Percentiles rank a stretch among this genome's conserved stretches.
Conservation (phyloP, 352 stramenopile genomes). For the Pythium insidiosum region DNA sequence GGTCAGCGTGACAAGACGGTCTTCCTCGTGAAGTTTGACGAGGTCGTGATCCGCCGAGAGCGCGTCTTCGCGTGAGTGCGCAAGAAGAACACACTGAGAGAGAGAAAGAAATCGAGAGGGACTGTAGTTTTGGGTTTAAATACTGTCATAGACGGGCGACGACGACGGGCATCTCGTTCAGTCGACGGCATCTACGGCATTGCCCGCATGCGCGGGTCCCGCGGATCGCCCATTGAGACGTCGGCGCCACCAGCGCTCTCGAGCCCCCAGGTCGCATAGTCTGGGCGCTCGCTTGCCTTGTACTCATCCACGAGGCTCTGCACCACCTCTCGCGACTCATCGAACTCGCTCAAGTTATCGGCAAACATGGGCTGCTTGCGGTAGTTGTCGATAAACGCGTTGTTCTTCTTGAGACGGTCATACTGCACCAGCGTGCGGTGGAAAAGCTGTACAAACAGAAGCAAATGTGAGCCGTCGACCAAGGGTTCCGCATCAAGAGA, state of each 20-base stretch:
- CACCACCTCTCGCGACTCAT: slow-evolving; percentile 76
- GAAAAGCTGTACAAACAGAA: slow-evolving; percentile 41
- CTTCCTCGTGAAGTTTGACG: slow-evolving; percentile 84
- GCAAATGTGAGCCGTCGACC: too few relatives aligned
- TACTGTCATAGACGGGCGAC: too few relatives aligned
- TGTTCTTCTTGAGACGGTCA: slow-evolving; percentile 95
- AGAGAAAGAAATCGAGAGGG: too few relatives aligned
- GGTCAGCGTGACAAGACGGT: slow-evolving; percentile 74
- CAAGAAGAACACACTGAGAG: too few relatives aligned
- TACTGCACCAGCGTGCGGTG: slow-evolving; percentile 94
- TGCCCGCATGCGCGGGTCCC: not conserved
- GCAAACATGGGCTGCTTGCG: slow-evolving; percentile 97
- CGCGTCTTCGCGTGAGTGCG: slow-evolving; percentile 54
- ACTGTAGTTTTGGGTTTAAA: too few relatives aligned
- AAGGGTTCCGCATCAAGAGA: too few relatives aligned
- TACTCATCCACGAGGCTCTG: slow-evolving; percentile 83
- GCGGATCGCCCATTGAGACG: slow-evolving; percentile 28
- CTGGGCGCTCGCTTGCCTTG: slow-evolving; percentile 68
- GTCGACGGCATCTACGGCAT: too few relatives aligned
- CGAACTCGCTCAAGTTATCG: slow-evolving; percentile 81
- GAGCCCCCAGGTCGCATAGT: slow-evolving; percentile 72
- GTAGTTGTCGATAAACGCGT: slow-evolving; percentile 99
- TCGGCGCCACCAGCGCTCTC: slow-evolving; percentile 11
- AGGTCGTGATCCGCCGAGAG: slow-evolving; percentile 75
- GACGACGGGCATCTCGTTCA: too few relatives aligned